phyloP scores from a whole-genome alignment of 225 moss, liverwort and hornwort genomes.

The Polytrichum commune region DNA sequence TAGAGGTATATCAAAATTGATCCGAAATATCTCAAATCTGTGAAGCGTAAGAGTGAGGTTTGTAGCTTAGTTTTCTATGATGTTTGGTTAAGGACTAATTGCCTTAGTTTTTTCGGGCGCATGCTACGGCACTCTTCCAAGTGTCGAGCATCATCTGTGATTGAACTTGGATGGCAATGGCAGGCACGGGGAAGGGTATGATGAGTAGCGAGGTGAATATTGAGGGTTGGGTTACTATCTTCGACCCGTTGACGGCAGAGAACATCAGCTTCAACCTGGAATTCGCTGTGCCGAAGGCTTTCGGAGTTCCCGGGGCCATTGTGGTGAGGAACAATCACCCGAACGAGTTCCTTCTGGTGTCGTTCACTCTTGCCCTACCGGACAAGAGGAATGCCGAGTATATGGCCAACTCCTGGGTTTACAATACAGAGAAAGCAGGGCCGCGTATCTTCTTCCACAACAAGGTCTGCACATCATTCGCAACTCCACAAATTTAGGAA shows the following conservation, averaged over 20 bases:
- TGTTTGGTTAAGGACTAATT: neutral
- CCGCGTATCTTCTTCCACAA: constrained; percentile 67
- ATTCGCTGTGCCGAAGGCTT: constrained; percentile 41
- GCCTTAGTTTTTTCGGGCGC: neutral
- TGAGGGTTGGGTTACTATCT: constrained; percentile 21
- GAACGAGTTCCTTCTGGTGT: constrained; percentile 54
- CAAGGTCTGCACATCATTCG: constrained; percentile 32
- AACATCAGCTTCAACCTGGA: constrained; percentile 32
- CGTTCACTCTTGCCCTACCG: constrained; percentile 28
- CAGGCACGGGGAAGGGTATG: constrained; percentile 21
- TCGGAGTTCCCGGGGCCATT: constrained; percentile 60
- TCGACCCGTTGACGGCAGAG: constrained; percentile 33
- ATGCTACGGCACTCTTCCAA: neutral
- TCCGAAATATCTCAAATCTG: neutral
- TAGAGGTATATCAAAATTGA: neutral
- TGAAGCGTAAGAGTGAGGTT: no score
- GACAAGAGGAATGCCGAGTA: constrained; percentile 37
- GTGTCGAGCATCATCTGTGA: neutral
- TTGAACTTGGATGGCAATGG: constrained; percentile 13
- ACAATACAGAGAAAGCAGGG: constrained; percentile 37
- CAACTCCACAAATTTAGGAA: neutral
- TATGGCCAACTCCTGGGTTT: constrained; percentile 62
- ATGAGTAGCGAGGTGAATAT: constrained; percentile 20
- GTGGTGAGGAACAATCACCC: constrained; percentile 46
- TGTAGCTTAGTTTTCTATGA: no score